A percentile compares a stretch with the other conserved stretches of the same genome.
These are phyloP conservation scores for Suhomyces canberraensis DNA, from an alignment of 805 yeast genomes.

Conservation along the genomic window DNA sequence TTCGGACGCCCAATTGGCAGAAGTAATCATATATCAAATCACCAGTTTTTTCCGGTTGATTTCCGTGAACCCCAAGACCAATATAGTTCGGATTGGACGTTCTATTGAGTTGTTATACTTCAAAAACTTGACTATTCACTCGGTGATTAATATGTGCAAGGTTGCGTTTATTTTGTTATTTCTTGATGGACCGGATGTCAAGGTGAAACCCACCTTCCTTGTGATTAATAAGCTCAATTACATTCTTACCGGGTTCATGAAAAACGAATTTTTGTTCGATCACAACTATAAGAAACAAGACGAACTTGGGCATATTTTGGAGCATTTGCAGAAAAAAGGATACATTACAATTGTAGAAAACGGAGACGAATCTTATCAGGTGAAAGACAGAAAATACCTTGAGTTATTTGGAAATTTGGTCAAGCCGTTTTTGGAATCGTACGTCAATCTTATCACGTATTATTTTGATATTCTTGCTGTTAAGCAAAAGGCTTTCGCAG, in stretches of 20 bases:
- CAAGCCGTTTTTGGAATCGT: constrained; percentile 34
- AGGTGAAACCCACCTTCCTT: constrained; percentile 5
- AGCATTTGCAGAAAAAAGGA: constrained; percentile 16
- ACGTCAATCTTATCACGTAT: constrained; percentile 23
- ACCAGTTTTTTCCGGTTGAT: constrained; percentile 26
- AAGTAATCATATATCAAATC: constrained; percentile 24
- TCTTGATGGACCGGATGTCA: constrained; percentile 4
- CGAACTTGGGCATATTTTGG: constrained; percentile 26
- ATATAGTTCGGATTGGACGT: constrained; percentile 38
- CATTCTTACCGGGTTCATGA: constrained; percentile 37
- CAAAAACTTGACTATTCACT: constrained; percentile 54
- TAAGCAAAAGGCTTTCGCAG: constrained; percentile 13
- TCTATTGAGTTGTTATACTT: constrained; percentile 55
- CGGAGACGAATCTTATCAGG: constrained; percentile 14
- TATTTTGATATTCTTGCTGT: constrained; percentile 11
- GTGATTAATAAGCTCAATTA: constrained; percentile 26
- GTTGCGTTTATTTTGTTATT: constrained; percentile 29
- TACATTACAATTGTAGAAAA: constrained; percentile 11
- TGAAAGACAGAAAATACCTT: constrained; percentile 22
- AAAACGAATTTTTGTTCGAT: constrained; percentile 43
- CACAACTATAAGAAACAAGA: constrained; percentile 32
- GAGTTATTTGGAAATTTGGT: constrained; percentile 26
- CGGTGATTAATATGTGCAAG: constrained; percentile 51
- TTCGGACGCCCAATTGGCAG: constrained; percentile 20
- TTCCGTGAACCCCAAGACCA: constrained; percentile 19